Conservation (phyloP, 805 yeast genomes). For the Candida methanosorbosa region DNA sequence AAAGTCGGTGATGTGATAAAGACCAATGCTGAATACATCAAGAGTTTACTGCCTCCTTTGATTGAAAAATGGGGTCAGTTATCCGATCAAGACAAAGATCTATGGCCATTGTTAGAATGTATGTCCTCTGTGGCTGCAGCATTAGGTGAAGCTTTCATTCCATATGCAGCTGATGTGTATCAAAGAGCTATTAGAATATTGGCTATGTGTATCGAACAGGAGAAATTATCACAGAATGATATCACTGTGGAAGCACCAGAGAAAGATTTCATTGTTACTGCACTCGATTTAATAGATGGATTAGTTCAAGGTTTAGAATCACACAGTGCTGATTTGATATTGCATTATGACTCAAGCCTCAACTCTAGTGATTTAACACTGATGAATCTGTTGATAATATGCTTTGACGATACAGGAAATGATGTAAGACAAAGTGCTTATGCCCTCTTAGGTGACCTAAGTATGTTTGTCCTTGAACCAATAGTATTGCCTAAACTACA, state of each 20-base stretch:
- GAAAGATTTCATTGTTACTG: constrained; percentile 81
- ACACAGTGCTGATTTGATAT: constrained; percentile 49
- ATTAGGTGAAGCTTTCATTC: constrained; percentile 76
- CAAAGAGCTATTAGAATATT: constrained; percentile 68
- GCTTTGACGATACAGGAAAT: constrained; percentile 65
- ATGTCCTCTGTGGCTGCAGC: constrained; percentile 87
- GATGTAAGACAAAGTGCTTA: constrained; percentile 93
- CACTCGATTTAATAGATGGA: constrained; percentile 88
- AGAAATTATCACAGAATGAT: constrained; percentile 52
- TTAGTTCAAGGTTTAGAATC: constrained; percentile 79
- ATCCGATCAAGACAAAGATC: constrained; percentile 69
- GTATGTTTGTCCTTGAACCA: constrained; percentile 44
- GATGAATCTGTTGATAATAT: constrained; percentile 54
- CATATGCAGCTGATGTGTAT: constrained; percentile 83
- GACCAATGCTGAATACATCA: constrained; percentile 48
- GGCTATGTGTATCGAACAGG: constrained; percentile 56
- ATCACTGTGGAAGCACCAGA: constrained; percentile 73
- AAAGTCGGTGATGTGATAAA: constrained; percentile 50
- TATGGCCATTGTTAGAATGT: constrained; percentile 92
- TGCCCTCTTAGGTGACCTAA: constrained; percentile 86
- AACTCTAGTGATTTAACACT: constrained; percentile 31
- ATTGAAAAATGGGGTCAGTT: constrained; percentile 72
- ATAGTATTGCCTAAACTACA: constrained; percentile 39
- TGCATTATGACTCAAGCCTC: constrained; percentile 18
- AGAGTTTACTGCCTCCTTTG: constrained; percentile 69